Conservation (phyloP, 2,329 filamentous ascomycete genomes). For the Dothideomycetes sp. region DNA sequence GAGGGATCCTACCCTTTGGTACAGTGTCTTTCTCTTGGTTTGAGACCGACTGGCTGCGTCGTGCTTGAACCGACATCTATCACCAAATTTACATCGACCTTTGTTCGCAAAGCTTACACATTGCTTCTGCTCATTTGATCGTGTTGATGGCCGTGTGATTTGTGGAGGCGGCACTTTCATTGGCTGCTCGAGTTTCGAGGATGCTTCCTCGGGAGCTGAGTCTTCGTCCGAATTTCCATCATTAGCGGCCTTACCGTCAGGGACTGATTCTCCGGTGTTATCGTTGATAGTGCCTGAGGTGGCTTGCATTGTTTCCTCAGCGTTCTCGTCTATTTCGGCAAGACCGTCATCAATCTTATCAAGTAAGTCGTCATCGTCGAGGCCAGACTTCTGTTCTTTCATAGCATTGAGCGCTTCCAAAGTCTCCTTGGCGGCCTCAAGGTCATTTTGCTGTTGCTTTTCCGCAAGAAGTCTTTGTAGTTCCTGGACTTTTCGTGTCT, state of each 20-base stretch:
- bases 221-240: slow-evolving; percentile 27
- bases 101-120: slow-evolving; percentile 26
- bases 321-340: too few species aligned
- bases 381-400: too few species aligned
- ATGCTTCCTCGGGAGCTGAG: slow-evolving; percentile 29
- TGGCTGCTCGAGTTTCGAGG: slow-evolving; percentile 25
- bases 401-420: too few species aligned
- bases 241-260: too few species aligned
- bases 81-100: slow-evolving; percentile 27
- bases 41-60: slow-evolving; percentile 15
- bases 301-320: too few species aligned
- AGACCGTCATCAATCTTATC: too few species aligned
- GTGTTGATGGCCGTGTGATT: background rate
- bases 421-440: too few species aligned
- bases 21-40: slow-evolving; percentile 15
- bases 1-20: slow-evolving; percentile 13
- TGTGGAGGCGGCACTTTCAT: slow-evolving; percentile 12
- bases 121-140: slow-evolving; percentile 11
- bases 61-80: slow-evolving; percentile 26
- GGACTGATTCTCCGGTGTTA: too few species aligned
- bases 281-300: too few species aligned
- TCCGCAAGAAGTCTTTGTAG: slow-evolving; percentile 24
- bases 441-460: too few species aligned
- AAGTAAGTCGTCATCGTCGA: too few species aligned
- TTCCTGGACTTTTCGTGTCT: slow-evolving; percentile 22